Base-by-base conservation (phyloP, 208 protist genomes). In the Crithidia brevicula region DNA sequence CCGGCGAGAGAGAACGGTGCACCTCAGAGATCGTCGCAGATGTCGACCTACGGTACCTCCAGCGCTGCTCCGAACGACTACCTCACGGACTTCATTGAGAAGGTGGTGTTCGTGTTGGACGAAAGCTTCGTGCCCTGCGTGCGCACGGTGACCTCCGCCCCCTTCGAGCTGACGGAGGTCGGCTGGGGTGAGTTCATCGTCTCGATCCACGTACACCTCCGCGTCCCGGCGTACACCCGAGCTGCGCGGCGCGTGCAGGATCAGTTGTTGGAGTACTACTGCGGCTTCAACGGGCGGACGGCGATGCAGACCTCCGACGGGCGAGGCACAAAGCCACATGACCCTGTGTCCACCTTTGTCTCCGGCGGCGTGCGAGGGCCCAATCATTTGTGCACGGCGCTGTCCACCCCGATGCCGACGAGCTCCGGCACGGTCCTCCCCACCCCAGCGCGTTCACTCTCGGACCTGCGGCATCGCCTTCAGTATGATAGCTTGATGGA, bases 171-270 rank as follows among this genome's bases (percentile, higher is more conserved):
- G 20, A 91, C 82, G 10, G 87, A 95, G 70, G 75, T 81, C 28
- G 92, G 92, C 34, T 96, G 92, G 89, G 92, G 92, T 11, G 89
- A 96, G 77, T 96, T 96, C 53, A 79, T 92, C 50, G 85, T 95
- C 5, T 83, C 75, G 18, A 92, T 95, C 28, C 73, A 90, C 36
- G 83, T 93, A 11, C 71, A 92, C 53, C 81, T 95, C 18, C 75
- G 78, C 34, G 62, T 82, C 28, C 68, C 63, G 8, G 61, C 54
- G 33, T 45, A 71, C 30, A 74, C 65, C 13, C 30, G 40, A 11
- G 30, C 57, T 31, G 67, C 77, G 4, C 70, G 50, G 9, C 50
- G 43, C 20, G 25, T 53, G 54, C 63, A 36, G 53, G 30, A 72
- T 20, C 49, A 63, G 42, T 36, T 78, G 40, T 65, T 71, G 18